These are phyloP conservation scores for Metschnikowia cubensis DNA, from an alignment of 805 yeast genomes.

Conservation along the genomic window DNA sequence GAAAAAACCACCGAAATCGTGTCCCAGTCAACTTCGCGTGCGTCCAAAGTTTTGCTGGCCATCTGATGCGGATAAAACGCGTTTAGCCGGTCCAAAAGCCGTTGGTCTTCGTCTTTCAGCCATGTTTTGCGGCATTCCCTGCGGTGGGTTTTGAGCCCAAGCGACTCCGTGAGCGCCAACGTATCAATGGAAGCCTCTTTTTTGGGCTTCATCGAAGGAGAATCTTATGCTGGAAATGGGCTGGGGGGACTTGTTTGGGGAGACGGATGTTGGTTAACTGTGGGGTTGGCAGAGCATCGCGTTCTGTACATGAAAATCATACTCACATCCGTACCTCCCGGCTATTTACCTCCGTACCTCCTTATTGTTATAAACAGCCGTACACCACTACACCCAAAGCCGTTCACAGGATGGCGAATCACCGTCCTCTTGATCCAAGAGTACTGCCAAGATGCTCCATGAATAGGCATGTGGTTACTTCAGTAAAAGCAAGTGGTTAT, in stretches of 20 bases:
- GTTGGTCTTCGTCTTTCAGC: slow-evolving; percentile 70
- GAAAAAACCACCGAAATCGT: slow-evolving; percentile 43
- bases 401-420: too few relatives aligned
- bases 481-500: too few relatives aligned
- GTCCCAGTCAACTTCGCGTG: slow-evolving; percentile 60
- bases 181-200: slow-evolving; percentile 38
- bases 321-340: background rate
- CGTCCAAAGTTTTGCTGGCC: slow-evolving; percentile 21
- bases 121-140: slow-evolving; percentile 63
- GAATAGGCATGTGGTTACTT: too few relatives aligned
- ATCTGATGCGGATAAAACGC: slow-evolving; percentile 26
- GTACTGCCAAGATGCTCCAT: too few relatives aligned
- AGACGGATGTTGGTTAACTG: background rate
- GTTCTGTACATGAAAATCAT: background rate
- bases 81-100: slow-evolving; percentile 41
- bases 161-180: slow-evolving; percentile 58
- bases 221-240: too few relatives aligned
- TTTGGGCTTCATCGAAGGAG: slow-evolving; percentile 3
- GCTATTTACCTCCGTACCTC: background rate
- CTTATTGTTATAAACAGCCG: too few relatives aligned
- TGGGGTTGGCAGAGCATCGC: background rate
- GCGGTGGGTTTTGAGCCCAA: slow-evolving; percentile 72
- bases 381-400: too few relatives aligned
- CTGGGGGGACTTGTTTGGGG: too few relatives aligned
- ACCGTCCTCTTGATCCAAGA: too few relatives aligned